Conservation (phyloP, 2,329 filamentous ascomycete genomes). For the Fusarium coicis region DNA sequence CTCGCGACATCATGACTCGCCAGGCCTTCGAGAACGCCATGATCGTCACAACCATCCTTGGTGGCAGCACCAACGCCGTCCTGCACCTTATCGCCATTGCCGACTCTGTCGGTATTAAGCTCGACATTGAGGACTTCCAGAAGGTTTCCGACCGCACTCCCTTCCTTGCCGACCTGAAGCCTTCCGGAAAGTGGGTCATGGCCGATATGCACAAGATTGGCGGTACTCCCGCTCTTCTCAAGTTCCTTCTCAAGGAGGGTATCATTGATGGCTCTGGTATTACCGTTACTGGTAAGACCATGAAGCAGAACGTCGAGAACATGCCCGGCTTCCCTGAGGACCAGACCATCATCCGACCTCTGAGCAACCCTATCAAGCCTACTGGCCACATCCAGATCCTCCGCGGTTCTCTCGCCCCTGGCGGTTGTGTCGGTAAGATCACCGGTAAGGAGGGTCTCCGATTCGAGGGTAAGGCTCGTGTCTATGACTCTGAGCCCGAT, state of each 20-base stretch:
- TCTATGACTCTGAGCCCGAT: conserved; percentile 85
- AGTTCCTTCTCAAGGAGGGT: conserved; percentile 85
- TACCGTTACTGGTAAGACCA: conserved; percentile 89
- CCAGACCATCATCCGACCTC: conserved; percentile 83
- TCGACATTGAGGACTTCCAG: conserved; percentile 90
- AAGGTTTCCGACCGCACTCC: conserved; percentile 81
- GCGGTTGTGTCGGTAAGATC: conserved; percentile 91
- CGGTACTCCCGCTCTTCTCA: conserved; percentile 87
- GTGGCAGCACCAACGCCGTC: conserved; percentile 87
- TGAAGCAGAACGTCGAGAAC: conserved; percentile 85
- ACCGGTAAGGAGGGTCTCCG: conserved; percentile 91
- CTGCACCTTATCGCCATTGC: conserved; percentile 87
- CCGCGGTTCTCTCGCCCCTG: conserved; percentile 84
- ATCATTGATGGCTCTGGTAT: conserved; percentile 82
- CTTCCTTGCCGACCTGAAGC: conserved; percentile 85
- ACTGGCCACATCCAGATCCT: conserved; percentile 92
- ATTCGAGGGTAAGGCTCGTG: conserved; percentile 83
- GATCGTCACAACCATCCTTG: conserved; percentile 83
- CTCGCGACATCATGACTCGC: conserved; percentile 81
- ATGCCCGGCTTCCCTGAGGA: conserved; percentile 78
- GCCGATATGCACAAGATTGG: conserved; percentile 86
- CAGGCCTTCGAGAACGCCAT: conserved; percentile 88
- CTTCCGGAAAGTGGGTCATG: conserved; percentile 89
- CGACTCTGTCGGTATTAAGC: conserved; percentile 81
- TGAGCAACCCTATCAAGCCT: conserved; percentile 85